Conservation (phyloP, 495 filamentous ascomycete species). For the Bryoglossum gracile region DNA sequence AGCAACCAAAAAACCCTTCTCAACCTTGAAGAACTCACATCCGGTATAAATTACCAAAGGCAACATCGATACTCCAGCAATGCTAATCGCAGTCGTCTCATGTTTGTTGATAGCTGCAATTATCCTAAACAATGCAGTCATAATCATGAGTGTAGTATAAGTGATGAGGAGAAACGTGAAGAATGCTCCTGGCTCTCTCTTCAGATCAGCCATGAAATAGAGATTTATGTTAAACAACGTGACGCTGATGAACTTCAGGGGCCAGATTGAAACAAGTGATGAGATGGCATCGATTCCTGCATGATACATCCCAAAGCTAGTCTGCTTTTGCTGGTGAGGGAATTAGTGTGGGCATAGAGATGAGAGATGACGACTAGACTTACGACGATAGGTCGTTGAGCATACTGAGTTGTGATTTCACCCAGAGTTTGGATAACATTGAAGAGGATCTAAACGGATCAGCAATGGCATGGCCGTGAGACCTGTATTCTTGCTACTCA, state of each 20-base stretch:
- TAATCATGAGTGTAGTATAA: constrained; percentile 59
- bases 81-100: constrained; percentile 71
- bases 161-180: constrained; percentile 76
- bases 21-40: constrained; percentile 52
- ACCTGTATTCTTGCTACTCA: constrained; percentile 26
- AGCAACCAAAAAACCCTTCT: not conserved
- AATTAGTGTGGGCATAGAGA: constrained; percentile 52
- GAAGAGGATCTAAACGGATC: constrained; percentile 47
- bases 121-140: constrained; percentile 71
- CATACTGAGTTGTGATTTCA: constrained; percentile 59
- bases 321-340: constrained; percentile 76
- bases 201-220: constrained; percentile 73
- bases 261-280: constrained; percentile 64
- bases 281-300: constrained; percentile 71
- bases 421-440: constrained; percentile 64
- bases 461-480: constrained; percentile 3
- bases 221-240: constrained; percentile 42
- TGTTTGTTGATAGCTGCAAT: constrained; percentile 69
- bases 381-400: constrained; percentile 52
- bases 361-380: too few relatives aligned
- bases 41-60: constrained; percentile 71
- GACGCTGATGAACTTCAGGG: constrained; percentile 39
- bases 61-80: constrained; percentile 56
- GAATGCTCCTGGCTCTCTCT: constrained; percentile 64
- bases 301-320: constrained; percentile 74